Evolutionary conservation across 495 filamentous ascomycete genomes (phyloP), one percentile per base, ranked within the genome.

Genomic region (Peziza echinospora): DNA sequence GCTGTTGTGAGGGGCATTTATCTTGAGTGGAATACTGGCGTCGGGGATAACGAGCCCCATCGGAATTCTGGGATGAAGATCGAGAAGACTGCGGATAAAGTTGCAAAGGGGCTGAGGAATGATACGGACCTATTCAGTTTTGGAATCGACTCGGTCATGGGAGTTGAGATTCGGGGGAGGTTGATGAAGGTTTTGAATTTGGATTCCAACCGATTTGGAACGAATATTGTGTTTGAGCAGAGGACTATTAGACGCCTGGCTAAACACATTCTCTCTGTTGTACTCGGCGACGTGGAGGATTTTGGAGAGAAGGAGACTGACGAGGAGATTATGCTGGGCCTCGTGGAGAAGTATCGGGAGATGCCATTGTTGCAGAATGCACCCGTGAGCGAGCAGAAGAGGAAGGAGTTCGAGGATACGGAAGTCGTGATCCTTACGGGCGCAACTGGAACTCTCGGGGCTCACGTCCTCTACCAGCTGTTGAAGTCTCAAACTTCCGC

Each of bases 381-480:
- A n/a, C n/a, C n/a, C 11, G 39, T 51, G 16, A 45, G 44, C n/a
- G 17, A 11, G 8, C 17, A 47, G 8, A 50, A 57, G 16, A 22
- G 44, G 4, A 28, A 53, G 24, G 46, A 60, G 21, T 64, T 66
- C 58, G 25, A 44, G 11, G 34, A 58, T 21, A 44, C 64, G 45
- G 26, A 42, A 16, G 53, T 45, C 41, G 60, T 48, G 37, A 54
- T 67, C 25, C 60, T 80, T 9, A 78, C 76, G 0, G 77, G 77
- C 10, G 70, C 70, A 4, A 80, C 77, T 7, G 77, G 77, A 13
- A 65, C 71, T 3, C 62, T 80, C 1, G 77, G 76, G 1, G 64
- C 66, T 1, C 70, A 77, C 44, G 65, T 78, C 9, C 64, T 78
- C 5, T 52, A 64, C 17, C 58, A 63, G 16, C 52, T 76, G 8